phyloP scores from a whole-genome alignment of 768 basidiomycete genomes.

The Hemileccinum rubropunctum region DNA sequence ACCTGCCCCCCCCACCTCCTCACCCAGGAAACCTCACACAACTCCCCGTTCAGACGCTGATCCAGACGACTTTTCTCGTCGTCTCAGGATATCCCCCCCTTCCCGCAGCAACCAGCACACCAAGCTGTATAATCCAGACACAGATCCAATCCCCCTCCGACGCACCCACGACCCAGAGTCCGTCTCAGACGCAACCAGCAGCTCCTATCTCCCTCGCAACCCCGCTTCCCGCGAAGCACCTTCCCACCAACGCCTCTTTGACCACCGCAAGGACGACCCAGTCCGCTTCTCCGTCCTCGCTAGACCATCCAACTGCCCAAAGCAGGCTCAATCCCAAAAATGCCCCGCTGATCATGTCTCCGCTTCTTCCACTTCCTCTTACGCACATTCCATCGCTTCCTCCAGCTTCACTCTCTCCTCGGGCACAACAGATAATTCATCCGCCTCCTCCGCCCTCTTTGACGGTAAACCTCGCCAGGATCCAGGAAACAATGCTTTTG shows the following conservation, averaged over 20 bases:
- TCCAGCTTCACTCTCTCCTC: slow-evolving; percentile 75
- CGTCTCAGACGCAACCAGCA: slow-evolving; percentile 56
- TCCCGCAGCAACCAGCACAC: slow-evolving; percentile 36
- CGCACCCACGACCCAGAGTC: slow-evolving; percentile 64
- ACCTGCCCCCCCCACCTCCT: slow-evolving; percentile 18
- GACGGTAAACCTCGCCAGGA: slow-evolving; percentile 54
- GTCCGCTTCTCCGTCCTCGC: slow-evolving; percentile 73
- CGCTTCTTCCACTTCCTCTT: slow-evolving; percentile 72
- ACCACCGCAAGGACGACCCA: slow-evolving; percentile 89
- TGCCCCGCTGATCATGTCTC: slow-evolving; percentile 70
- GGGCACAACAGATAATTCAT: slow-evolving; percentile 69
- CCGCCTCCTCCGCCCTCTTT: slow-evolving; percentile 67
- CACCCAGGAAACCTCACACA: slow-evolving; percentile 21
- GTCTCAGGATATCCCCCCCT: slow-evolving; percentile 63
- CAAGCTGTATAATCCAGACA: slow-evolving; percentile 72
- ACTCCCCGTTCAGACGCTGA: slow-evolving; percentile 51
- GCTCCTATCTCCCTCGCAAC: slow-evolving; percentile 41
- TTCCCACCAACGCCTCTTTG: slow-evolving; percentile 64
- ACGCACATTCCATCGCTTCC: slow-evolving; percentile 64
- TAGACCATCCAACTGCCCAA: slow-evolving; percentile 41
- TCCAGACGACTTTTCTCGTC: slow-evolving; percentile 69
- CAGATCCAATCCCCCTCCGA: slow-evolving; percentile 62
- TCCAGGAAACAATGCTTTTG: slow-evolving; percentile 63
- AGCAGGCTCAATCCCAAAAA: slow-evolving; percentile 53
- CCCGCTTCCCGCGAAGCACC: slow-evolving; percentile 32